Percentiles rank a stretch among this genome's conserved stretches.
These are phyloP conservation scores for Mucor circinelloides DNA, from an alignment of 371 early-diverging fungal species.

Conservation along the genomic window DNA sequence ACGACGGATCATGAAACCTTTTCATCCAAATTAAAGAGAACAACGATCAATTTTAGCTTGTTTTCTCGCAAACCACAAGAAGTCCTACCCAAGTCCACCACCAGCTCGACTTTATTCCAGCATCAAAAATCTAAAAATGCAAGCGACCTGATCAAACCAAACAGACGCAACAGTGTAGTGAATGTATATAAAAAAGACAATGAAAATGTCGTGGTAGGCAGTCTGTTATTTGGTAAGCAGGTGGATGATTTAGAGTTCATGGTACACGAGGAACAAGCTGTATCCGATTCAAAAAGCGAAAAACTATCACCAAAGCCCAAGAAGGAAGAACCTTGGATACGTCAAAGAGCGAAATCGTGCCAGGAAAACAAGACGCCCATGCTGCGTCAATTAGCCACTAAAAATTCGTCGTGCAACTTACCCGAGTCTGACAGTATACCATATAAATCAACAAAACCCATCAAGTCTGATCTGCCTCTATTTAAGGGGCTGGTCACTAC, in stretches of 20 bases:
- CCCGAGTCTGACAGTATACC: not conserved
- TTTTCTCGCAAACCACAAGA: not conserved
- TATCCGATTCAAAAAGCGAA: conserved; percentile 35
- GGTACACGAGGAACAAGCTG: not conserved
- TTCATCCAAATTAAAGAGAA: conserved; percentile 18
- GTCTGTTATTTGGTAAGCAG: conserved; percentile 35
- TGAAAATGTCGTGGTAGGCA: conserved; percentile 19
- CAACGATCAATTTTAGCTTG: conserved; percentile 2
- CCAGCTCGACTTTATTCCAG: conserved; percentile 4
- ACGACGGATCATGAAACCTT: conserved; percentile 5
- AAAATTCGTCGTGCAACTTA: conserved; percentile 7
- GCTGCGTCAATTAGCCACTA: conserved; percentile 34
- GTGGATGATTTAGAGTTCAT: conserved; percentile 14
- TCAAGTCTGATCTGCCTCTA: conserved; percentile 12
- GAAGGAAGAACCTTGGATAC: conserved; percentile 24
- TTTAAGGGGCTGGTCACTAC: conserved; percentile 42
- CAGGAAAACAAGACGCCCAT: conserved; percentile 35
- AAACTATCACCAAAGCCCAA: conserved; percentile 4
- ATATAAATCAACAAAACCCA: conserved; percentile 1
- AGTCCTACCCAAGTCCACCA: conserved; percentile 9
- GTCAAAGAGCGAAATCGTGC: conserved; percentile 42
- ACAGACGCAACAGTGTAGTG: conserved; percentile 22
- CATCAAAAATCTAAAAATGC: not conserved
- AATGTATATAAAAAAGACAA: conserved; percentile 10
- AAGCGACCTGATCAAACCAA: not conserved